phyloP scores from a whole-genome alignment of 1,284 basidiomycete species.

The Boletus sp. region DNA sequence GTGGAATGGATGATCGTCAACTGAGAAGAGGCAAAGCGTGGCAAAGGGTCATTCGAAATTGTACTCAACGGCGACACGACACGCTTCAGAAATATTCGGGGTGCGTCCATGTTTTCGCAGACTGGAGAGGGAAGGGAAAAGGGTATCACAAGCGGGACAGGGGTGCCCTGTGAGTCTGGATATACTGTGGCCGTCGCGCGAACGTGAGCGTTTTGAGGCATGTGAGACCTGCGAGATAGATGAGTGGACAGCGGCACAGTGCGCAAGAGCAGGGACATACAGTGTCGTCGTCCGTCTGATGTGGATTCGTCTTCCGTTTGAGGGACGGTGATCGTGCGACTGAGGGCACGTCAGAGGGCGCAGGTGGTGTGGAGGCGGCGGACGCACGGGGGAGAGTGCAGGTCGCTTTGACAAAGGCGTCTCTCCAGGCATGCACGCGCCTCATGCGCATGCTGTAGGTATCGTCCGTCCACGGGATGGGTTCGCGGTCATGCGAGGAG shows the following conservation, averaged over 20 bases:
- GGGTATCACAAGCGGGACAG: slow-evolving; percentile 69
- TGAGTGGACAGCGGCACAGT: slow-evolving; percentile 7
- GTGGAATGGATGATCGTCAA: slow-evolving; percentile 20
- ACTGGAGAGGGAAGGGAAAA: slow-evolving; percentile 52
- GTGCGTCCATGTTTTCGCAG: slow-evolving; percentile 56
- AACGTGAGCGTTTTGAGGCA: slow-evolving; percentile 52
- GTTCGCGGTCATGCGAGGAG: slow-evolving; percentile 20
- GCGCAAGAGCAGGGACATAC: slow-evolving; percentile 36
- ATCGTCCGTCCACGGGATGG: slow-evolving; percentile 39
- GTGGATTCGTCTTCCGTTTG: slow-evolving; percentile 30
- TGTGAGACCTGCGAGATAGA: slow-evolving; percentile 41
- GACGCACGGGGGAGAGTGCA: slow-evolving; percentile 36
- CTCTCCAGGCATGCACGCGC: slow-evolving; percentile 62
- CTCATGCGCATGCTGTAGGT: slow-evolving; percentile 51
- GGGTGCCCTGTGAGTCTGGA: slow-evolving; percentile 37
- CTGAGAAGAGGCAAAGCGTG: too few species aligned
- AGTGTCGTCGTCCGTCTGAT: slow-evolving; percentile 37
- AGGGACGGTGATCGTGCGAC: slow-evolving; percentile 19
- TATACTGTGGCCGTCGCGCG: slow-evolving; percentile 34
- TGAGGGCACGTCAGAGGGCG: slow-evolving; percentile 2
- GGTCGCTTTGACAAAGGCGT: slow-evolving; percentile 38
- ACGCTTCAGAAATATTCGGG: slow-evolving; percentile 56
- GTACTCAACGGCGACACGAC: slow-evolving; percentile 67
- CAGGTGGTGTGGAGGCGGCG: neutral
- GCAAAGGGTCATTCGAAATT: slow-evolving; percentile 51